Evolutionary conservation across 2,329 filamentous ascomycete genomes (phyloP), one percentile per base, ranked within the genome.

Genomic region (Xylariaceae sp.): DNA sequence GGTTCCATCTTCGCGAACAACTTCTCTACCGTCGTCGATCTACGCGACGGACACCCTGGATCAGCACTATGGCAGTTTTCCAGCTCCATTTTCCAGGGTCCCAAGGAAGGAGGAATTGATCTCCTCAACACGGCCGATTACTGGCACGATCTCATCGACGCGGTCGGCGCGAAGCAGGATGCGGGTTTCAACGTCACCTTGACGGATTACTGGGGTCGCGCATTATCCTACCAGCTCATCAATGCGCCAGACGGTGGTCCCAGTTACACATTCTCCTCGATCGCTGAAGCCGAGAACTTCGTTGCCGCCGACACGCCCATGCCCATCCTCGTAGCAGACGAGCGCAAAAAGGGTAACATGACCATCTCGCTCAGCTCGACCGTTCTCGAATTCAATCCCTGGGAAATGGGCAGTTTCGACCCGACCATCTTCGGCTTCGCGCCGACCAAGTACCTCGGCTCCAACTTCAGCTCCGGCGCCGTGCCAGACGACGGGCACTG

Each of bases 351-450:
- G 0, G 84, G 82, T 11, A 81, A 89, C 52, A 68, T 72, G 0
- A 73, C 88, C 30, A 76, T 93, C 30, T 80, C 84, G 0, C 72
- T 82, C n/a, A 93, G 92, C 67, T 82, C 88, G 1, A 92, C 89
- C 1, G 80, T 92, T 35, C 87, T 83, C 65, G 89, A 92, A 67
- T 88, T 93, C 73, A 91, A 87, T 65, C 90, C 90, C 0, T 92
- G 84, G 76, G 89, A 94, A 67, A 82, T 93, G 67, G 90, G 90
- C 5, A 86, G 86, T 1, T 91, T 84, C 67, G 90, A 93, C 69
- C 87, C 89, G 0, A 88, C 83, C 0, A 75, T 88, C 3, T 88
- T 79, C 66, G 89, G 83, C 4, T 93, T 92, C 66, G 86, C 82
- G 0, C 89, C 89, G 1, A 75, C 88, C 4, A 76, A 85, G 61